Evolutionary conservation across 2,329 filamentous ascomycete genomes (phyloP).

Genomic region (Talaromyces funiculosus): DNA sequence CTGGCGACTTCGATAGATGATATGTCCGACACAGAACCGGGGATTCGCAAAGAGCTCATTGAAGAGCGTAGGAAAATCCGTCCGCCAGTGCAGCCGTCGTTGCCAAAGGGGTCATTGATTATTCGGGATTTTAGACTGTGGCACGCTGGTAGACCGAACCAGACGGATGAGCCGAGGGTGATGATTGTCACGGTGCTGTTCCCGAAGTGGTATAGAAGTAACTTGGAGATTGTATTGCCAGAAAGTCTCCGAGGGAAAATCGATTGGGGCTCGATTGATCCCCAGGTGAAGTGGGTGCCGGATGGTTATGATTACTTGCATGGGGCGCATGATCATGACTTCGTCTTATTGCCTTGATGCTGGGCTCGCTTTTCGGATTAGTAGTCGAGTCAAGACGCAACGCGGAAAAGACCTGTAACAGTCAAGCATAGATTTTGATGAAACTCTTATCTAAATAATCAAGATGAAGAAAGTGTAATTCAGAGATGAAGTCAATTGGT

Average conservation of each 20-base stretch:
- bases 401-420: background rate
- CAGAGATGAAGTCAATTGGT: background rate
- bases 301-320: constrained; percentile 35
- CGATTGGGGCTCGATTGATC: constrained; percentile 31
- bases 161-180: constrained; percentile 36
- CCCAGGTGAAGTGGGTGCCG: constrained; percentile 33
- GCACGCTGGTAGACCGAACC: constrained; percentile 49
- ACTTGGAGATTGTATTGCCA: constrained; percentile 30
- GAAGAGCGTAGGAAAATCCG: constrained; percentile 27
- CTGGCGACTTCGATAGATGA: constrained; percentile 29
- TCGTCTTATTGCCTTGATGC: constrained; percentile 20
- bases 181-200: constrained; percentile 42
- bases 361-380: background rate
- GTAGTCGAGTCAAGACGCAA: background rate
- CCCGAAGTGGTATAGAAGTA: constrained; percentile 32
- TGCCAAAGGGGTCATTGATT: constrained; percentile 43
- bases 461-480: background rate
- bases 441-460: background rate
- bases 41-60: constrained; percentile 29
- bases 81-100: constrained; percentile 35
- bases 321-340: constrained; percentile 32
- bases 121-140: constrained; percentile 46
- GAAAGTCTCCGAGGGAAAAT: constrained; percentile 24
- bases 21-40: constrained; percentile 17
- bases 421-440: background rate